Base-by-base conservation (phyloP, 2,329 filamentous ascomycete species). In the Colletotrichum gloeosporioides region DNA sequence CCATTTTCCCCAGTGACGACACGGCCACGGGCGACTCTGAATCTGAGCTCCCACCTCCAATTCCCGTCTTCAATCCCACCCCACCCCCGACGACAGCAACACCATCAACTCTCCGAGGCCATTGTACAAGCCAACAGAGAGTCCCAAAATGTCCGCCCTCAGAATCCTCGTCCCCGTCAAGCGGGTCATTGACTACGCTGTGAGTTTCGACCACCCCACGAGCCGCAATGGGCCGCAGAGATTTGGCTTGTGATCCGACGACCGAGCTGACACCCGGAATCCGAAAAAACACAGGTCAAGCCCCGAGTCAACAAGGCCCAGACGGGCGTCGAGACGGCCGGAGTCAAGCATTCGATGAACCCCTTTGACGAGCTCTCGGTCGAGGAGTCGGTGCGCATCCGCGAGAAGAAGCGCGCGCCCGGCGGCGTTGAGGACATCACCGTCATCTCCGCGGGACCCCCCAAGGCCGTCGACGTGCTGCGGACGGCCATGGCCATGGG, bases 401-500 rank as follows among this genome's bases (percentile, higher is more conserved):
- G 97, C 85, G 96, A 99, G 86, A 94, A 95, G 89, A 94, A 95
- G 86, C 86, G 87, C 72, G 92, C 92, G 22, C 90, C 92, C 22
- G 89, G 91, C 78, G 93, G 94, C 81, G 96, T 99, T 77, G 93
- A 96, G 80, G 96, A 98, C 85, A 99, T 99, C 83, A 93, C 97
- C 84, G 94, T 95, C 81, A 92, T 99, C 85, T 95, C 93, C 71
- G 96, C 95, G 67, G 97, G 97, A 7, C 96, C 96, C 3, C 84
- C 96, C 76, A 99, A 99, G 89, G 91, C 95, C 36, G 92, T 92
- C 81, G 97, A 99, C 83, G 93, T 96, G 18, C 91, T 99, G 71
- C 95, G 97, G 75, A 99, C 96, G 18, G 97, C 97, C 74, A 97
- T 99, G 96, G 97, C 97, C 81, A 98, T 99, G 96, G 97, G 97